Evolutionary conservation across 305 asterid species (phyloP).

Genomic region (Stenogyne calaminthoides): DNA sequence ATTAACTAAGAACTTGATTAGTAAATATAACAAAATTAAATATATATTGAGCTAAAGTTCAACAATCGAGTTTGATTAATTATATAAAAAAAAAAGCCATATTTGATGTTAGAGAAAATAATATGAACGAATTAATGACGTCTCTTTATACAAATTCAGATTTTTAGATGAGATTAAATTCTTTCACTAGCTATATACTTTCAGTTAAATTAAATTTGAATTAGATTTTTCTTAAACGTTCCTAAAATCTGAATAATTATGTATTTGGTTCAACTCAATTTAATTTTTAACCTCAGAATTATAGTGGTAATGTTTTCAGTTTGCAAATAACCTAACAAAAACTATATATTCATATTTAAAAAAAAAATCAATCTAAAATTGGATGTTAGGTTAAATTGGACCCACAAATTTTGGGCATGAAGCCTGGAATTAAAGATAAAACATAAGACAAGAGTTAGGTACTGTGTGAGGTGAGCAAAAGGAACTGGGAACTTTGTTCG

Average conservation of each 20-base stretch:
- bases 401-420: not conserved
- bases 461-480: not conserved
- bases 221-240: not conserved
- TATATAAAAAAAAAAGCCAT: not conserved
- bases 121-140: too few relatives aligned
- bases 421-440: not conserved
- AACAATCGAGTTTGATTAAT: not conserved
- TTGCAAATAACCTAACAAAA: not conserved
- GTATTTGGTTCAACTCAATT: not conserved
- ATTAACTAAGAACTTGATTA: not conserved
- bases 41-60: not conserved
- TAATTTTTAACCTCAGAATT: not conserved
- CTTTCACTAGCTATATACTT: not conserved
- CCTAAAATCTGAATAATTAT: not conserved
- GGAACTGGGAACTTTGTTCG: not conserved
- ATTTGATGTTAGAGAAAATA: too few relatives aligned
- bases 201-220: not conserved
- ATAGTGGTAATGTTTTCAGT: not conserved
- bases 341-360: not conserved
- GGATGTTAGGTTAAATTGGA: not conserved
- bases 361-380: not conserved
- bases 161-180: too few relatives aligned
- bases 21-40: not conserved
- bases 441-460: conserved; percentile 17
- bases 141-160: too few relatives aligned